Evolutionary conservation across 306 rosid genomes (phyloP), one percentile per base, ranked within the genome.

Genomic region (Fragaria nilgerrensis): DNA sequence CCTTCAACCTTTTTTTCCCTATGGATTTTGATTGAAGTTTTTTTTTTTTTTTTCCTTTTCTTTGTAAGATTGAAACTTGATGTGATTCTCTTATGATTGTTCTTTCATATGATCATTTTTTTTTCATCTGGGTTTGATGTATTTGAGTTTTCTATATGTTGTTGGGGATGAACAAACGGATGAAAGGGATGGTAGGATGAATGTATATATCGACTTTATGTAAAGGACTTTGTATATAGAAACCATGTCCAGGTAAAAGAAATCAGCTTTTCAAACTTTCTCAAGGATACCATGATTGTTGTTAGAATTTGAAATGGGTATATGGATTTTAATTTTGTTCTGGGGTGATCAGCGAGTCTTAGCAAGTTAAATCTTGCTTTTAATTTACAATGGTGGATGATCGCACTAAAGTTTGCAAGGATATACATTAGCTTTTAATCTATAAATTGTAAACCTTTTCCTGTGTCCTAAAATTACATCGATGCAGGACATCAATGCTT

Each of bases 91-190:
- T 16, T 39, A 5, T 14, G 59, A 5, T 34, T 9, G 23, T 23
- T 68, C 29, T 67, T 82, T 81, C 34, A 11, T 74, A 49, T 68
- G 45, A 64, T 68, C 50, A 9, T 70, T 39, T 55, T 59, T 63
- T 68, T 63, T 68, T 74, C 37, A 47, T 16, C 36, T 29, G 73
- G 84, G 79, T 56, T 78, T 53, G 22, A 19, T 37, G 5, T 23
- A 15, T 47, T 45, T 15, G 50, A 17, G 27, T 2, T 62, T 9
- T 62, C 11, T 3, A 2, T 7, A 2, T 62, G 1, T 59, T 6
- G 9, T 23, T 20, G 19, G 6, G n/a, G 7, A 19, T 52, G 67
- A 63, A 5, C 13, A 2, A 32, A 9, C 17, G 25, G 25, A 59
- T 59, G 5, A 23, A 9, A 1, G 0, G 74, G 17, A 72, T 36